phyloP scores from a whole-genome alignment of 345 rosid genomes.

The Cochlearia excelsa region DNA sequence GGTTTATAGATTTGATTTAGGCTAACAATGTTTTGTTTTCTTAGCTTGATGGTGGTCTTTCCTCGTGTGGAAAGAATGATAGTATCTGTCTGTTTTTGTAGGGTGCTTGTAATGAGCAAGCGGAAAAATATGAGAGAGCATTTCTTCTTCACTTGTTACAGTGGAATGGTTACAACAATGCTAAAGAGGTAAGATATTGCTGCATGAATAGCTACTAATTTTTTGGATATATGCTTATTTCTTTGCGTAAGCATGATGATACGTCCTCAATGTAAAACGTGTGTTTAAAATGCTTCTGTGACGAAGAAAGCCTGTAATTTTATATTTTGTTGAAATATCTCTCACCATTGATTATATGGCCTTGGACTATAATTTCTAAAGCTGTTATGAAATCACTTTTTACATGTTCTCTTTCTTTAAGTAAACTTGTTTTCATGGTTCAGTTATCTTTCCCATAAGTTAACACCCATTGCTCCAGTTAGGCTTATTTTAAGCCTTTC shows the following conservation, averaged over 20 bases:
- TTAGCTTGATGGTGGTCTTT: too few relatives aligned
- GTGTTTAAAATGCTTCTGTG: constrained; percentile 18
- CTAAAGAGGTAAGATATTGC: constrained; percentile 55
- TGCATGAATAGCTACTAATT: not conserved
- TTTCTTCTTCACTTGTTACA: constrained; percentile 73
- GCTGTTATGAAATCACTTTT: constrained; percentile 10
- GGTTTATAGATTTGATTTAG: too few relatives aligned
- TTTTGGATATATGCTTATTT: not conserved
- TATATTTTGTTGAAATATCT: constrained; percentile 6
- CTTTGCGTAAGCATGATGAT: not conserved
- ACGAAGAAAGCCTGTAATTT: not conserved
- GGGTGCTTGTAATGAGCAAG: constrained; percentile 73
- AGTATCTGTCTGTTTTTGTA: constrained; percentile 16
- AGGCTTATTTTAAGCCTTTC: constrained; percentile 14
- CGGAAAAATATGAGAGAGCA: constrained; percentile 76
- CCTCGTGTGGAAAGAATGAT: too few relatives aligned
- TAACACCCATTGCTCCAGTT: not conserved
- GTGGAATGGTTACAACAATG: constrained; percentile 42
- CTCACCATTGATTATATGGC: not conserved
- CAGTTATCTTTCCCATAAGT: constrained; percentile 10
- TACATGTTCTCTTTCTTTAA: constrained; percentile 17
- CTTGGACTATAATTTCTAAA: not conserved
- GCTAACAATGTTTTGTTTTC: too few relatives aligned
- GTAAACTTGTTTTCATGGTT: constrained; percentile 7
- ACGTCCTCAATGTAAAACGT: not conserved